These are phyloP conservation scores for Penicillium cataractarum DNA, from an alignment of 495 filamentous ascomycete genomes.

Conservation along the genomic window DNA sequence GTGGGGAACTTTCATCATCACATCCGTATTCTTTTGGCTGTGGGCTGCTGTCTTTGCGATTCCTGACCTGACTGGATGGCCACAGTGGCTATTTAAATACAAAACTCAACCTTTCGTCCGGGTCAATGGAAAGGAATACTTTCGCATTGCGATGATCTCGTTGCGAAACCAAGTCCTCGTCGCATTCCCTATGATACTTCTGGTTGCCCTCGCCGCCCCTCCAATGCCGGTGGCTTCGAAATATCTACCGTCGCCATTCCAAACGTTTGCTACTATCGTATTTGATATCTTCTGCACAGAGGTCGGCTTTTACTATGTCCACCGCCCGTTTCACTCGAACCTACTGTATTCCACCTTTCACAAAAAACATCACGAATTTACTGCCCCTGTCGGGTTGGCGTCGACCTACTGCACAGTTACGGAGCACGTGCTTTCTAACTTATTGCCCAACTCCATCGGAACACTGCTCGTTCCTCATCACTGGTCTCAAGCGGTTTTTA, in stretches of 20 bases:
- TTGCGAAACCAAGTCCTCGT: not conserved
- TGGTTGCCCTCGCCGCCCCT: not conserved
- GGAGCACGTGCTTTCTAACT: not conserved
- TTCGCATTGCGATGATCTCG: not conserved
- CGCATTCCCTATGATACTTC: not conserved
- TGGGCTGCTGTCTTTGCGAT: not conserved
- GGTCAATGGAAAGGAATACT: not conserved
- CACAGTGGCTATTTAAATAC: not conserved
- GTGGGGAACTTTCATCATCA: slow-evolving; percentile 4
- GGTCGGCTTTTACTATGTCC: not conserved
- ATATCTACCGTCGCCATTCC: not conserved
- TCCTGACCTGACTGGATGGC: not conserved
- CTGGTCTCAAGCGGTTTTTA: not conserved
- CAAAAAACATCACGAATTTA: not conserved
- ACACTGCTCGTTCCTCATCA: not conserved
- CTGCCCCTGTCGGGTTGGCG: not conserved
- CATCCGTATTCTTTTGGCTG: not conserved
- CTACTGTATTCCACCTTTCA: not conserved
- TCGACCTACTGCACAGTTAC: not conserved
- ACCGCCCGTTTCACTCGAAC: not conserved
- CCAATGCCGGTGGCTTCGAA: not conserved
- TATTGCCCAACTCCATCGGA: not conserved
- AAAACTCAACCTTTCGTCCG: not conserved
- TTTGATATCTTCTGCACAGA: slow-evolving; percentile 1
- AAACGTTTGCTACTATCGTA: not conserved